Base-by-base conservation (phyloP, 2,329 filamentous ascomycete species). In the Mollisia scopiformis region DNA sequence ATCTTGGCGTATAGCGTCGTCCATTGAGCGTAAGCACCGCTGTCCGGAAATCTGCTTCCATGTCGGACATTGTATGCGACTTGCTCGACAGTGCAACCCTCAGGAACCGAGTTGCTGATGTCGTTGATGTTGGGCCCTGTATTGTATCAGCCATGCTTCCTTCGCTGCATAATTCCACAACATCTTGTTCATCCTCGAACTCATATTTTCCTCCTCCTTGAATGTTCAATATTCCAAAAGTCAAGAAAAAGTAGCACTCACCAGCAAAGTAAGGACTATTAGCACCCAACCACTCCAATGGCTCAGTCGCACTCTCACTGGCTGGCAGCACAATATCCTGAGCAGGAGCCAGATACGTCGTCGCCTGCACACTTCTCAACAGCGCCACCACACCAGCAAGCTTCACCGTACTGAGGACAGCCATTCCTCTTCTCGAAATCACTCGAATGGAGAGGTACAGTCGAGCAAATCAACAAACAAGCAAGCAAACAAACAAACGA, bases 21-120 rank as follows among this genome's bases (percentile, higher is more conserved):
- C 87, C 87, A 90, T 49, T 79, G 78, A 5, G 76, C 74, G 62
- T 88, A 88, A 5, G 87, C 85, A 3, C 85, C 84, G 1, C 75
- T 75, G 63, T 88, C 87, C 0, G 86, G 86, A 68, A 83, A 90
- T 43, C 86, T 79, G 43, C 84, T 87, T 19, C 87, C 87, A 75
- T 88, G 87, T 19, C 86, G 81, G 1, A 80, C 78, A 33, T 86
- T 75, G 62, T 86, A 88, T 5, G 84, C 83, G 2, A 82, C 85
- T 67, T 86, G 81, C 61, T 89, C 84, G 3, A 89, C 81, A 10
- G 75, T 75, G 70, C 87, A 89, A 46, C 80, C 78, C 1, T 80
- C 76, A 0, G 86, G 86, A 1, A 84, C 76, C 3, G 81, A 77
- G 30, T 80, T 75, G 0, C 82, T 81, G 57, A 88, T 84, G 13